Evolutionary conservation across 2,329 filamentous ascomycete genomes (phyloP), one percentile per base, ranked within the genome.

Genomic region (Ceratocystis lukuohia): DNA sequence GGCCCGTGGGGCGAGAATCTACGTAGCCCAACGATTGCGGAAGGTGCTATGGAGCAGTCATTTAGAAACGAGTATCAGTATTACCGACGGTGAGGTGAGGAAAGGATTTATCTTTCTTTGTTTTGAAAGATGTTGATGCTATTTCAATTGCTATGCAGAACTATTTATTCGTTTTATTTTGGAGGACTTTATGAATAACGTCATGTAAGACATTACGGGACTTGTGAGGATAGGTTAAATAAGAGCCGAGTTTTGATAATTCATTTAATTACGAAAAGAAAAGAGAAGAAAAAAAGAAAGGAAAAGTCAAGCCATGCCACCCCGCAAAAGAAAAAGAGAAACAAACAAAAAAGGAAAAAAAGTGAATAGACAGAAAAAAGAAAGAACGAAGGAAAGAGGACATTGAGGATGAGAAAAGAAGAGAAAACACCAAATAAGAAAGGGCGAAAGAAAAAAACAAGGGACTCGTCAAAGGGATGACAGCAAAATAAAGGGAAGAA

Each of bases 1-100:
- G n/a, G 20, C 41, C 33, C 25, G 2, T 63, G 61, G 61, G 61
- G 61, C 20, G 41, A 30, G 46, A 48, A 17, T n/a, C 44, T 63
- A 25, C 61, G 61, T 6, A 63, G 61, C 15, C 46, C 62, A 12
- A 17, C 62, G 8, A 65, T 65, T 65, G 62, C 48, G 1, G 46
- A 57, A 33, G 48, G 44, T 6, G 61, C 61, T 5, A 46, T 50
- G 61, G 61, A 63, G 12, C 44, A 48, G 44, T 45, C 44, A n/a
- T 63, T 63, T 59, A 28, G n/a, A 41, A 41, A 28, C n/a, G 20
- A 46, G 48, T 25, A 46, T 15, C 20, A 8, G 37, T 63, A 63
- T 33, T 63, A 65, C 17, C 28, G 33, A 2, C 28, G 61, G 30
- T 67, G 50, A 45, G 17, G 28, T 7, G 53, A 46, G 4, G 37